A percentile compares a stretch with the other conserved stretches of the same genome.
These are phyloP conservation scores for Colletotrichum nymphaeae DNA, from an alignment of 2,329 filamentous ascomycete species.

Conservation along the genomic window DNA sequence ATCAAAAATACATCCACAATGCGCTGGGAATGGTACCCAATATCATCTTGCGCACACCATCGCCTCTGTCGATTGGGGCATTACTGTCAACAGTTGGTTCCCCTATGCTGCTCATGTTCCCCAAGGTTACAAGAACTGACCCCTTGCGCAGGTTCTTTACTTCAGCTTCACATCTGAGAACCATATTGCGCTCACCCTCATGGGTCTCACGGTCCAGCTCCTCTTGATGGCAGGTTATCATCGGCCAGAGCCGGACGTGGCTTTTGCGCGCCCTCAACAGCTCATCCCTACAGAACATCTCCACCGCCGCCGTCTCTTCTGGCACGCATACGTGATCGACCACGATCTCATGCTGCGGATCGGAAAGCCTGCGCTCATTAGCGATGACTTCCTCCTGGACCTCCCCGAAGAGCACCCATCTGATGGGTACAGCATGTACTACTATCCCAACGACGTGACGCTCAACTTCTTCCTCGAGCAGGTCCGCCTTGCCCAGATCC, in stretches of 20 bases:
- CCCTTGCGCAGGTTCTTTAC: slow-evolving; percentile 1
- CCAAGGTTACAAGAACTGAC: neutral
- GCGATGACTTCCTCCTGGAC: slow-evolving; percentile 30
- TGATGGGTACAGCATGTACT: slow-evolving; percentile 27
- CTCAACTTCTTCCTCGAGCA: slow-evolving; percentile 33
- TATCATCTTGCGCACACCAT: slow-evolving; percentile 13
- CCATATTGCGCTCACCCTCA: slow-evolving; percentile 9
- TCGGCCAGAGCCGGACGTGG: neutral
- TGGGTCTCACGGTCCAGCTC: slow-evolving; percentile 18
- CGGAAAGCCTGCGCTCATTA: slow-evolving; percentile 29
- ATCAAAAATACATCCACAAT: slow-evolving; percentile 29
- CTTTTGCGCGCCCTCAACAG: neutral
- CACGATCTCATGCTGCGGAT: slow-evolving; percentile 24
- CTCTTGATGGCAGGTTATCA: slow-evolving; percentile 28
- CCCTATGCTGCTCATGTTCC: too few species aligned
- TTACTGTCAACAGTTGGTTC: slow-evolving; percentile 16
- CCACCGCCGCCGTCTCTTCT: slow-evolving; percentile 24
- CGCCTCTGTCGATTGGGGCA: slow-evolving; percentile 22
- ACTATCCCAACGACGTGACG: slow-evolving; percentile 22
- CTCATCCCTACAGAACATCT: neutral
- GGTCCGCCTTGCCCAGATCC: slow-evolving; percentile 28
- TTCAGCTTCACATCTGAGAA: slow-evolving; percentile 27
- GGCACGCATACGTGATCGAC: slow-evolving; percentile 27
- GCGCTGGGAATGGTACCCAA: slow-evolving; percentile 27
- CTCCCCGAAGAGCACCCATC: slow-evolving; percentile 29